These are phyloP conservation scores for Ostreobium quekettii DNA, from an alignment of 139 green algal species.

Conservation along the genomic window DNA sequence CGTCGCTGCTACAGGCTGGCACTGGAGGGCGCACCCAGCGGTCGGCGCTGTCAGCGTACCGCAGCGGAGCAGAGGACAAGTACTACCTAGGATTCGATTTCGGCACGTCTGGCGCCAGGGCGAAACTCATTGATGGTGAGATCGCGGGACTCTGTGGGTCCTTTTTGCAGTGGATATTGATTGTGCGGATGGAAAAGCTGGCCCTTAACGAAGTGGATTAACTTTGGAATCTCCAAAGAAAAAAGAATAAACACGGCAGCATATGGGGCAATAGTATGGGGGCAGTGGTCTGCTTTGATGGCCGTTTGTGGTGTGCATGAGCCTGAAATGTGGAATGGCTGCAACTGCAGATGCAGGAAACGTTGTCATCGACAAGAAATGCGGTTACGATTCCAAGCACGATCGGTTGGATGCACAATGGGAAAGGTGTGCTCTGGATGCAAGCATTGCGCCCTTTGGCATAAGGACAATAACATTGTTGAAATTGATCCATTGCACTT, in stretches of 20 bases:
- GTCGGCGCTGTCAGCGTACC: too few species aligned
- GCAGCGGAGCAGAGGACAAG: constrained; percentile 14
- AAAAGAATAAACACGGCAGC: neutral
- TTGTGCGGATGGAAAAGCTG: neutral
- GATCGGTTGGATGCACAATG: too few species aligned
- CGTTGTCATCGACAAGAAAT: constrained; percentile 30
- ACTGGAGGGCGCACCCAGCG: too few species aligned
- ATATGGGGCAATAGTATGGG: too few species aligned
- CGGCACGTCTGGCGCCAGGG: constrained; percentile 74
- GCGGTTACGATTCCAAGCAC: constrained; percentile 23
- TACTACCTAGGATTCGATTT: constrained; percentile 80
- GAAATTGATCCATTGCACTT: too few species aligned
- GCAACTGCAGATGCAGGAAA: constrained; percentile 28
- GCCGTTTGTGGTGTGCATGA: neutral
- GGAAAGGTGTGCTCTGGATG: too few species aligned
- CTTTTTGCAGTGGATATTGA: neutral
- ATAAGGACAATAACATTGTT: too few species aligned
- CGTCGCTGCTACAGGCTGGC: too few species aligned
- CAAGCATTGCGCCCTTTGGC: too few species aligned
- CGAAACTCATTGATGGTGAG: constrained; percentile 64
- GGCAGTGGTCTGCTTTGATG: neutral
- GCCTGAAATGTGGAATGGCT: neutral
- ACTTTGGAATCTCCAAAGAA: neutral
- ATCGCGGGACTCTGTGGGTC: neutral
- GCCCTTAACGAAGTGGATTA: neutral